phyloP scores from a whole-genome alignment of 441 rosid genomes.

The Kokia cookei region DNA sequence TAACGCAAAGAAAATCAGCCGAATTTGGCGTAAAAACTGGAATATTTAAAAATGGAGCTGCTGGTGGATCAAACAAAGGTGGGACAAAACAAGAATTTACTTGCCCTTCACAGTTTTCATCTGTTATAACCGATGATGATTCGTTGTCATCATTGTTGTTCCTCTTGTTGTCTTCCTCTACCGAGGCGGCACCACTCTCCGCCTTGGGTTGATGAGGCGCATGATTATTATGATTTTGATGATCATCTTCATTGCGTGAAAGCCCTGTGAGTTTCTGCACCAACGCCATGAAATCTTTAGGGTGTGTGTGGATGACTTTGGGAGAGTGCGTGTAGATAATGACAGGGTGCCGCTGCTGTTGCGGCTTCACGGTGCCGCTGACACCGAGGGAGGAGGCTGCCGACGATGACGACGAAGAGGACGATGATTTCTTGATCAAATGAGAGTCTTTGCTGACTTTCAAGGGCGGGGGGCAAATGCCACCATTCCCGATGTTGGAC shows the following conservation, averaged over 20 bases:
- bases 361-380: slow-evolving; percentile 25
- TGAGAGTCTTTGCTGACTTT: slow-evolving; percentile 56
- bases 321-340: slow-evolving; percentile 32
- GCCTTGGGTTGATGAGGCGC: slow-evolving; percentile 1
- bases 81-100: slow-evolving; percentile 42
- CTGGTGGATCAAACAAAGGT: slow-evolving; percentile 31
- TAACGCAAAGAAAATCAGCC: slow-evolving; percentile 33
- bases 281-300: slow-evolving; percentile 6
- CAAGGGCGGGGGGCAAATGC: slow-evolving; percentile 28
- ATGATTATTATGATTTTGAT: background rate
- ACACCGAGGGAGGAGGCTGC: slow-evolving; percentile 16
- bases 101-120: slow-evolving; percentile 46
- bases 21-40: slow-evolving; percentile 37
- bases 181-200: background rate
- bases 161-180: slow-evolving; percentile 19
- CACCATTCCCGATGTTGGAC: slow-evolving; percentile 3
- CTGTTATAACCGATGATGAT: slow-evolving; percentile 54
- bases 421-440: slow-evolving; percentile 31
- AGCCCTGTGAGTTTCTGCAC: background rate
- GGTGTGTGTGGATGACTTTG: slow-evolving; percentile 2
- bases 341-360: slow-evolving; percentile 59
- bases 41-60: slow-evolving; percentile 34
- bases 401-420: slow-evolving; percentile 25
- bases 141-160: slow-evolving; percentile 45
- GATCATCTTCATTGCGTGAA: background rate